Base-by-base conservation (phyloP, 2,329 filamentous ascomycete genomes). In the Colletotrichum brevisporum region DNA sequence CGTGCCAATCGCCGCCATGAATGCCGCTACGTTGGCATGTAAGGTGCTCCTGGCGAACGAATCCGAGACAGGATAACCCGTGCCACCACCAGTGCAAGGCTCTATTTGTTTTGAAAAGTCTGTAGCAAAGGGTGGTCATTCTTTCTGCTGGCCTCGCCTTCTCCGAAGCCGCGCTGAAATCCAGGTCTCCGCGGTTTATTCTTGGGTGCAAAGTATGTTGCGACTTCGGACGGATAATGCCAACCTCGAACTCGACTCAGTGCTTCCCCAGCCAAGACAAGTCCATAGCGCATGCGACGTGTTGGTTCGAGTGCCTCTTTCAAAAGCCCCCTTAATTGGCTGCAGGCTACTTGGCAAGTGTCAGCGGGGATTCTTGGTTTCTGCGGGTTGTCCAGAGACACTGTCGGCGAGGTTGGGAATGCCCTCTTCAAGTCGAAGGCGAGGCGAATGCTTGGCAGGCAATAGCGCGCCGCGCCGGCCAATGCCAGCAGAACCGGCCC, bases 41-140 rank as follows among this genome's bases (percentile, higher is more conserved):
- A 62, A 67, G 64, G 52, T 56, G n/a, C 45, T 50, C 45, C 58
- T 56, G 26, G 36, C 43, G 41, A 36, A 45, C 16, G 50, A 58
- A 39, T 16, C 47, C 18, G 26, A 51, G 48, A 27, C 65, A 64
- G 41, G 64, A 51, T 52, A 31, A 39, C 24, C 58, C 36, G 52
- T 47, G 52, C 12, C 45, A 6, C 24, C 6, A 8, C 26, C 43
- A 63, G 26, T 26, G 10, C 51, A 21, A 63, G 41, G 16, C 51
- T 31, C n/a, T 21, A 24, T 21, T 50, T 41, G 31, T 63, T 56
- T 54, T 36, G 53, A 56, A 43, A 24, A 26, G 18, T 18, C 24
- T 36, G 8, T 27, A 48, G 27, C 48, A 21, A 4, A 18, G 36
- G 43, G 24, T n/a, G 36, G 59, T n/a, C 41, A 27, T 1, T 21